These are phyloP conservation scores for Meyerozyma sp. DNA, from an alignment of 1,139 yeast genomes.

Conservation along the genomic window DNA sequence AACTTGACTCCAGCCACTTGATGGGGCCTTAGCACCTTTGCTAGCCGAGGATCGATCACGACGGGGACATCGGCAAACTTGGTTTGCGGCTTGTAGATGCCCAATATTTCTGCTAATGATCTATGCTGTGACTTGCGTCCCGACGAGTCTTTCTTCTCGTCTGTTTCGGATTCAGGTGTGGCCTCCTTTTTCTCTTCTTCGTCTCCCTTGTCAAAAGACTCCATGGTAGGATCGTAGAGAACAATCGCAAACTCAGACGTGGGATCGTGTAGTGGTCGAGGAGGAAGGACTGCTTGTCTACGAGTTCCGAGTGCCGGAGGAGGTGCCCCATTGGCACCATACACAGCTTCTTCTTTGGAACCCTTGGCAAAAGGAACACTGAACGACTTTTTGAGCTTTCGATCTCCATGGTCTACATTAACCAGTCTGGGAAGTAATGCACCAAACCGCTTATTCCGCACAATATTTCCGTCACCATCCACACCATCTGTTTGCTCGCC, in stretches of 20 bases:
- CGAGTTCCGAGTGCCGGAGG: slow-evolving; percentile 84
- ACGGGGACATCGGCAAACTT: slow-evolving; percentile 86
- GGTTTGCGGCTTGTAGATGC: slow-evolving; percentile 54
- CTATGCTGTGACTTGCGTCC: slow-evolving; percentile 44
- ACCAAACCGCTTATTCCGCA: slow-evolving; percentile 33
- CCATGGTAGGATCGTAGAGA: slow-evolving; percentile 90
- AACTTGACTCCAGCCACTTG: slow-evolving; percentile 95
- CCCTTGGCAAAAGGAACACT: slow-evolving; percentile 46
- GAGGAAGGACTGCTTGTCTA: slow-evolving; percentile 63
- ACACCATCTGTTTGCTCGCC: slow-evolving; percentile 14
- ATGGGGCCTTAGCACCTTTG: slow-evolving; percentile 88
- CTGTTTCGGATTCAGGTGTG: slow-evolving; percentile 12
- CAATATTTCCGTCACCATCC: slow-evolving; percentile 23
- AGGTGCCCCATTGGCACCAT: slow-evolving; percentile 29
- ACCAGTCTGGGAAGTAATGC: slow-evolving; percentile 46
- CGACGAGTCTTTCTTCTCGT: slow-evolving; percentile 10
- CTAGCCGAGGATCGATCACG: slow-evolving; percentile 85
- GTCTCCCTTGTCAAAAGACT: slow-evolving; percentile 45
- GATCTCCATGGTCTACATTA: slow-evolving; percentile 23
- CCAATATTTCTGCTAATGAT: slow-evolving; percentile 76
- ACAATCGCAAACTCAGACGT: slow-evolving; percentile 91
- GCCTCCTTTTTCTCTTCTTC: slow-evolving; percentile 21
- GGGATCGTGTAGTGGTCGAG: slow-evolving; percentile 92
- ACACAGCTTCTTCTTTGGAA: slow-evolving; percentile 19
- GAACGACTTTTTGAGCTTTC: slow-evolving; percentile 37